Evolutionary conservation across 2,329 filamentous ascomycete species (phyloP).

Genomic region (Endothia cerciana): DNA sequence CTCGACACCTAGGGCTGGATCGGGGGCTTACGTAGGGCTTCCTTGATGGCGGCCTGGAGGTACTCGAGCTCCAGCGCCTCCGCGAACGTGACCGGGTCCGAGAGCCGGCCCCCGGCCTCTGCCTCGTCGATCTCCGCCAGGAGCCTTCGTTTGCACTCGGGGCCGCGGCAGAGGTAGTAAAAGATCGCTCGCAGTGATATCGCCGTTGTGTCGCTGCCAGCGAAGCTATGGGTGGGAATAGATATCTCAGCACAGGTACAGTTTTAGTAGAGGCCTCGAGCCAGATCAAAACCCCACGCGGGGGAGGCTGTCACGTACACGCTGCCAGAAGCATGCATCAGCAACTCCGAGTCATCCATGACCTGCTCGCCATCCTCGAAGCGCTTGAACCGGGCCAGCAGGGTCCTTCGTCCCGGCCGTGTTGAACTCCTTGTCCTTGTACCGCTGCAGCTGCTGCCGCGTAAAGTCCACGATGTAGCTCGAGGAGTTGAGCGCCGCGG

Average conservation of each 20-base stretch:
- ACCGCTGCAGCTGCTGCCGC: neutral
- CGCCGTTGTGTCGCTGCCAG: conserved; percentile 56
- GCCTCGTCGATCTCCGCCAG: conserved; percentile 47
- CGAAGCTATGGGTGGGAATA: conserved; percentile 37
- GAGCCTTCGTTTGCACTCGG: conserved; percentile 44
- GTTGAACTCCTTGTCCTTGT: conserved; percentile 2
- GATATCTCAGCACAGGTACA: neutral
- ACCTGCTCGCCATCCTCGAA: conserved; percentile 20
- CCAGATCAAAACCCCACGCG: neutral
- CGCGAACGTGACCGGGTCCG: conserved; percentile 40
- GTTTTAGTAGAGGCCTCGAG: neutral
- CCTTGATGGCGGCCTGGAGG: conserved; percentile 53
- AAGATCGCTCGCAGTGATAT: conserved; percentile 50
- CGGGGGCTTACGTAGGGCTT: conserved; percentile 43
- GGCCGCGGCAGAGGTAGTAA: conserved; percentile 50
- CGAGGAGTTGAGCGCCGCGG: conserved; percentile 1
- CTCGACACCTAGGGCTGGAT: conserved; percentile 19
- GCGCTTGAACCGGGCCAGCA: conserved; percentile 14
- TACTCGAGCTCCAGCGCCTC: conserved; percentile 48
- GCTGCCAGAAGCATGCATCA: conserved; percentile 7
- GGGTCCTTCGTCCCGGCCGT: conserved; percentile 1
- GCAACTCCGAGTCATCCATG: conserved; percentile 6
- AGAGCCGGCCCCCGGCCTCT: conserved; percentile 36
- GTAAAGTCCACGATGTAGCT: conserved; percentile 16
- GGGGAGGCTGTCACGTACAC: neutral